Base-by-base conservation (phyloP, 176 grass and related monocot genomes). In the Elymus sibiricus region DNA sequence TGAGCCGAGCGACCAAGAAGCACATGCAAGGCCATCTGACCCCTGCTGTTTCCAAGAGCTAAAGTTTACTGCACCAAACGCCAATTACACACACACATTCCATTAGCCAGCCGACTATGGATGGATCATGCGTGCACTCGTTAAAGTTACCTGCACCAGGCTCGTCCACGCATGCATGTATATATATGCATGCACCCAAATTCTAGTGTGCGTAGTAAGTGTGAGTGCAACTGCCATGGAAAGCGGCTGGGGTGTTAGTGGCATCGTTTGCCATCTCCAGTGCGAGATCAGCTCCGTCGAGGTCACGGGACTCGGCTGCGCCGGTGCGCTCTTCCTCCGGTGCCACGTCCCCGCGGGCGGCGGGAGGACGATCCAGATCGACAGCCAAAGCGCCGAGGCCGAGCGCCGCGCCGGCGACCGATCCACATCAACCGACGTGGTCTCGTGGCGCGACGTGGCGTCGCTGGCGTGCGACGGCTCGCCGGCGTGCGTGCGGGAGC, bases 381-480 rank as follows among this genome's bases (percentile, higher is more conserved):
- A 86, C 79, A 90, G 64, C 83, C 40, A n/a, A 10, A n/a, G 17
- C 12, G 9, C 51, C 11, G 35, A 59, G 4, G 32, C 53, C 49
- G 49, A 53, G 49, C 49, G 6, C 17, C 7, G 0, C 7, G 7
- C 55, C 21, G 21, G 55, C 21, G 55, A 58, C 55, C 55, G 55
- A 9, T 0, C 37, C 69, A 14, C 28, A 1, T 2, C 3, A 9
- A 51, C 29, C 44, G 32, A 6, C 12, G 56, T 43, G 12, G 64
- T 56, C n/a, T 82, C 79, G 40, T 86, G 88, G 88, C 72, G 42
- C 53, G 84, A 78, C 73, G 88, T 90, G 79, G 88, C 88, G 53
- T 78, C 84, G 53, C 55, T 90, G 29, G 42, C 55, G 31, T 90
- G 84, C 84, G 79, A 86, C 64, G 84, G 88, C 40, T 31, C 88